Base-by-base conservation (phyloP, 164 flowering plant species). In the Vitis vinifera region DNA sequence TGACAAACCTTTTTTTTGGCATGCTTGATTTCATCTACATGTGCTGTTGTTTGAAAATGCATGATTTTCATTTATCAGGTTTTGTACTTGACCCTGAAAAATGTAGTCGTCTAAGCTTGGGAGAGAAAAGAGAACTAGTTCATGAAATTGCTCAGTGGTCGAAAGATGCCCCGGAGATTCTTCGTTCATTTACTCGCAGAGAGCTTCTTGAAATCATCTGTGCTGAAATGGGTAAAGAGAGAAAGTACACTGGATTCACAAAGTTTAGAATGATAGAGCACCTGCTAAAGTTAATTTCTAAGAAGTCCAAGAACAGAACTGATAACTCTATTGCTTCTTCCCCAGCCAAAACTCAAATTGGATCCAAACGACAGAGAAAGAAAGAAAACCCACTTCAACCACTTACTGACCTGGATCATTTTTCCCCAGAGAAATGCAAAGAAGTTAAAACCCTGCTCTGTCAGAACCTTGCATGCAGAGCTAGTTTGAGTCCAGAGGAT, bases 401-500 rank as follows among this genome's bases (percentile, higher is more conserved):
- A 8, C 16, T 16, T 8, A 50, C 2, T 55, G 77, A 55, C 37
- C 17, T 61, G 8, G 52, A 51, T 37, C 44, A 55, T 62, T 56
- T 55, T 55, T 61, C 65, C 29, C 62, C 10, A 0, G 63, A 62
- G 65, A 59, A 51, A 51, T 51, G 3, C 12, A 19, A 62, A 60
- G 73, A 66, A 56, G 3, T 15, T n/a, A 55, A 68, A 51, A 58
- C 17, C 37, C 49, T 37, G n/a, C n/a, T 75, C 3, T 86, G 89
- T 71, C 65, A 73, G 55, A 86, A 86, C 71, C 68, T 67, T 68
- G 84, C 89, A 17, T 86, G 89, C 65, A 77, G 72, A 71, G 86
- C 87, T 47, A 55, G 65, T 58, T 73, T 82, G 50, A 55, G 29
- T 10, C 48, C 65, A 10, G 68, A 55, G 51, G 82, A 77, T 71